These are phyloP conservation scores for Lachnellula suecica DNA, from an alignment of 2,329 filamentous ascomycete species.

Conservation along the genomic window DNA sequence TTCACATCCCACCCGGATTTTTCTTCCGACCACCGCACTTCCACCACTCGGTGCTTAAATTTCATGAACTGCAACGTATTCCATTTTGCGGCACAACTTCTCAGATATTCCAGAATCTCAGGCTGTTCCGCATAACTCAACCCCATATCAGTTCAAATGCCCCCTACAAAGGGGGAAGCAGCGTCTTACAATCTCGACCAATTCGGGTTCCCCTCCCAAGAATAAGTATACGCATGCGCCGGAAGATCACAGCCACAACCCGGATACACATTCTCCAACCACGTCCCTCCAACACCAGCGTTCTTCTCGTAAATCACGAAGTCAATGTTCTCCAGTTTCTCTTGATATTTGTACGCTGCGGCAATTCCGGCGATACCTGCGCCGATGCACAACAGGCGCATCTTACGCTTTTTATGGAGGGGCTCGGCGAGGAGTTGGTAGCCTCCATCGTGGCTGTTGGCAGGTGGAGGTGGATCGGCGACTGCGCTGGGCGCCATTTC, in stretches of 20 bases:
- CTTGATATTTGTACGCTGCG: slow-evolving; percentile 48
- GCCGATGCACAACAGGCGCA: slow-evolving; percentile 41
- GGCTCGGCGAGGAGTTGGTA: too few relatives aligned
- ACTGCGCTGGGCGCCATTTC: too few relatives aligned
- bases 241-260: slow-evolving; percentile 53
- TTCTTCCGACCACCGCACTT: too few relatives aligned
- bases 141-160: too few relatives aligned
- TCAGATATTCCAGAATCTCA: slow-evolving; percentile 56
- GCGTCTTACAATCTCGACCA: slow-evolving; percentile 58
- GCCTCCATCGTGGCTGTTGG: too few relatives aligned
- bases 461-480: too few relatives aligned
- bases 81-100: too few relatives aligned
- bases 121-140: slow-evolving; percentile 57
- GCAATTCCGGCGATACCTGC: slow-evolving; percentile 47
- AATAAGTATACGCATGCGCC: slow-evolving; percentile 54
- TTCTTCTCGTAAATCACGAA: slow-evolving; percentile 48
- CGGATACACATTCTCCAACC: slow-evolving; percentile 50
- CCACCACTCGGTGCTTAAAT: too few relatives aligned
- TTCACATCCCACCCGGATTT: too few relatives aligned
- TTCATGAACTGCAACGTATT: too few relatives aligned
- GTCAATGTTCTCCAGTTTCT: slow-evolving; percentile 42
- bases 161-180: too few relatives aligned
- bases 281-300: slow-evolving; percentile 46
- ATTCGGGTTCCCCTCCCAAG: slow-evolving; percentile 55
- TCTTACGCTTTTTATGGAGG: too few relatives aligned